phyloP scores from a whole-genome alignment of 2,329 filamentous ascomycete species.

The Colletotrichum gigasporum region DNA sequence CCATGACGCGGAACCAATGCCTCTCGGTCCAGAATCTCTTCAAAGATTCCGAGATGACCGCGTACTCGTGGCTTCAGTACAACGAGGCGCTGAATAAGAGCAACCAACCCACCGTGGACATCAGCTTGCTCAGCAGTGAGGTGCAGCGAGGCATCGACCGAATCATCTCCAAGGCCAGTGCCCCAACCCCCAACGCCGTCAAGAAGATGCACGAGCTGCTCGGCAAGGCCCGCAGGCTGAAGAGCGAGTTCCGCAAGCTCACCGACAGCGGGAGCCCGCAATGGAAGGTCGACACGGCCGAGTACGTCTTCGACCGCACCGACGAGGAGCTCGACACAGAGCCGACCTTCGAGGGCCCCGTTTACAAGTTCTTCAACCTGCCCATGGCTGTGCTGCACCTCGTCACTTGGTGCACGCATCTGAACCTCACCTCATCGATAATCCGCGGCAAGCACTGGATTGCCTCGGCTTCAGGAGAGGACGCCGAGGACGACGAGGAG shows the following conservation, averaged over 20 bases:
- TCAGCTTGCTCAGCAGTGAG: slow-evolving; percentile 30
- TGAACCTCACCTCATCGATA: slow-evolving; percentile 33
- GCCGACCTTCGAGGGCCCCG: slow-evolving; percentile 26
- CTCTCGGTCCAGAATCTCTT: slow-evolving; percentile 32
- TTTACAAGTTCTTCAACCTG: slow-evolving; percentile 34
- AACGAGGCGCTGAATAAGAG: slow-evolving; percentile 19
- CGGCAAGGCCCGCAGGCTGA: slow-evolving; percentile 11
- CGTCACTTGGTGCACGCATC: slow-evolving; percentile 31
- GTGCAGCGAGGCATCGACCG: slow-evolving; percentile 31
- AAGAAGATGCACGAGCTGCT: slow-evolving; percentile 21
- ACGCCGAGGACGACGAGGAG: slow-evolving; percentile 13
- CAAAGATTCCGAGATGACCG: slow-evolving; percentile 25
- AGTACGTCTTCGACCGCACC: slow-evolving; percentile 25
- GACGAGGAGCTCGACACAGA: slow-evolving; percentile 30
- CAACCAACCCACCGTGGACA: slow-evolving; percentile 29
- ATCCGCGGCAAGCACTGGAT: slow-evolving; percentile 33
- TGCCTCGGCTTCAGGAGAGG: slow-evolving; percentile 17
- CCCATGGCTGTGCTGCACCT: slow-evolving; percentile 31
- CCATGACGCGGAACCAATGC: slow-evolving; percentile 35
- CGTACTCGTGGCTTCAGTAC: slow-evolving; percentile 33
- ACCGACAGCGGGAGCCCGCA: slow-evolving; percentile 13
- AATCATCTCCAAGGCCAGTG: slow-evolving; percentile 6
- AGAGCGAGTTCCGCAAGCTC: slow-evolving; percentile 22
- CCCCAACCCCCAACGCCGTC: not conserved
- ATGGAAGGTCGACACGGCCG: slow-evolving; percentile 22